Conservation (phyloP, 306 rosid species). For the Casuarina glauca region DNA sequence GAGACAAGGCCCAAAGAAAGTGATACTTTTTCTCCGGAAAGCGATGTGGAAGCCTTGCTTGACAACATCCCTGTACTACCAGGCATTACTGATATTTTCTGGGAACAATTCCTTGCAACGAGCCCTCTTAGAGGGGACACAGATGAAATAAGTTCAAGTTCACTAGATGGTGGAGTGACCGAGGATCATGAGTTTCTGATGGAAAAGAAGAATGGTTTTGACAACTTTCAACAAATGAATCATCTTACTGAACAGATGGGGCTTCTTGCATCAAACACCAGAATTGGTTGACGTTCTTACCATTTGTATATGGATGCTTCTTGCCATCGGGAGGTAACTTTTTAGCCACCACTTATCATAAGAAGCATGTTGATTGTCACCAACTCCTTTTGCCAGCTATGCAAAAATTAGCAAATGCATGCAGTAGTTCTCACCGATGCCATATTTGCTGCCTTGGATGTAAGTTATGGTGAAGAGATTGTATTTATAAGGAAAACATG, state of each 20-base stretch:
- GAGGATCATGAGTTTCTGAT: conserved; percentile 39
- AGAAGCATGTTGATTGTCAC: conserved; percentile 36
- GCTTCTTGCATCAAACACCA: conserved; percentile 47
- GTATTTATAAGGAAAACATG: not conserved
- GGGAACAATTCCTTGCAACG: conserved; percentile 58
- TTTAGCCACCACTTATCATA: conserved; percentile 23
- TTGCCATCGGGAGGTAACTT: conserved; percentile 51
- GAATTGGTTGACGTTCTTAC: conserved; percentile 35
- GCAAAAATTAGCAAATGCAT: not conserved
- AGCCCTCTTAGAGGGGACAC: conserved; percentile 48
- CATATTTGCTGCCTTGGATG: not conserved
- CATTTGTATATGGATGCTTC: conserved; percentile 40
- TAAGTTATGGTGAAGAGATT: not conserved
- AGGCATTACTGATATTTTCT: conserved; percentile 59
- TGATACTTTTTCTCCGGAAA: conserved; percentile 41
- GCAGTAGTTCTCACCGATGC: conserved; percentile 9
- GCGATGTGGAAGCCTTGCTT: conserved; percentile 23
- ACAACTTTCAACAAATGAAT: conserved; percentile 45
- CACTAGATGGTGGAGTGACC: conserved; percentile 42
- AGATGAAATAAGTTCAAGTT: conserved; percentile 44
- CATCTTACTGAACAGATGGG: conserved; percentile 68
- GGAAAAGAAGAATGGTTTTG: conserved; percentile 43
- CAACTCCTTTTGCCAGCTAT: conserved; percentile 1
- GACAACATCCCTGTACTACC: conserved; percentile 59
- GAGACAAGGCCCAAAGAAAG: conserved; percentile 37